Evolutionary conservation across 2,329 filamentous ascomycete genomes (phyloP), one percentile per base, ranked within the genome.

Genomic region (Ceratocystis harringtonii): DNA sequence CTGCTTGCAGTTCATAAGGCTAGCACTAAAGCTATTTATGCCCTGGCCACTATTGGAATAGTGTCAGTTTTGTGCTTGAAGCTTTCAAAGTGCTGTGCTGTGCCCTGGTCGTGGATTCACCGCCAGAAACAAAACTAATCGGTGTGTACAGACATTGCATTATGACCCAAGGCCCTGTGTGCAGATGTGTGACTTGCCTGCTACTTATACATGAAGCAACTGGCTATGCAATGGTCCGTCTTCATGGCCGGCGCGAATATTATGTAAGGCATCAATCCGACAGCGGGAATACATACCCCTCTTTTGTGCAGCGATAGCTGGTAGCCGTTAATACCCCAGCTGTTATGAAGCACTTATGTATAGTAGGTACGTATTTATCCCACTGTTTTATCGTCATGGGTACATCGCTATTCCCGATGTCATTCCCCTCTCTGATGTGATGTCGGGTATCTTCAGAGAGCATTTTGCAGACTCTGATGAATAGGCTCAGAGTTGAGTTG

Each of bases 11-110:
- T 50, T 62, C 43, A 62, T 62, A 62, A 62, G 61, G 61, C 61
- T 45, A 30, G 12, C 61, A 48, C 43, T 48, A 25, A 62, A 62
- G 8, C 61, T 32, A 62, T 62, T 62, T 62, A 62, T 48, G 61
- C 61, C 61, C 61, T 62, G 61, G 43, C 19, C 19, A 10, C 55
- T 22, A 32, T 17, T 19, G n/a, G 15, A 19, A 48, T n/a, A 15
- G 25, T 45, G 32, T 22, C 22, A 28, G 60, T 17, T 62, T 32
- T 44, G 60, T 19, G 41, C n/a, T 52, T 25, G 25, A 15, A 15
- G 36, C 36, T 15, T 41, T 10, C 3, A 41, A 41, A 41, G 36
- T 10, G 36, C 12, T 41, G 36, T 41, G 36, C 36, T 41, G 36
- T 41, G 36, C 3, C 36, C 36, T 41, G 36, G 36, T 41, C 36